phyloP scores from a whole-genome alignment of 768 basidiomycete genomes.

The Peribolospora kevripleyi region DNA sequence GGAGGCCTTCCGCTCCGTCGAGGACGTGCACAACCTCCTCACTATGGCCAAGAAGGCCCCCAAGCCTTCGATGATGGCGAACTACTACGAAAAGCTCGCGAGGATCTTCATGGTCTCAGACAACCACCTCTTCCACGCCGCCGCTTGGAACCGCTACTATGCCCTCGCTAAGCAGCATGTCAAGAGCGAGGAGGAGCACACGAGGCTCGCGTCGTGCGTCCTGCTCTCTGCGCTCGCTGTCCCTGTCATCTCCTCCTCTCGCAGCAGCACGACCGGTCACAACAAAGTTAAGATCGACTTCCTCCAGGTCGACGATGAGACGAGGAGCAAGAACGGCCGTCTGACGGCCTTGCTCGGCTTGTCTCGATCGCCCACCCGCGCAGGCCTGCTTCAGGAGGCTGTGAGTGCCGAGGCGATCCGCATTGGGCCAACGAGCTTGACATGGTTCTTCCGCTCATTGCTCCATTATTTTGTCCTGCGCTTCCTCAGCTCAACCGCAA shows the following conservation, averaged over 20 bases:
- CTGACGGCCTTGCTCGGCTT: slow-evolving; percentile 68
- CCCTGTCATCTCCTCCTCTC: slow-evolving; percentile 35
- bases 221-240: slow-evolving; percentile 81
- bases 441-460: not conserved
- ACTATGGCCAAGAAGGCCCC: slow-evolving; percentile 81
- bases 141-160: slow-evolving; percentile 64
- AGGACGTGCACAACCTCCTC: slow-evolving; percentile 89
- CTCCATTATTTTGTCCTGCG: not conserved
- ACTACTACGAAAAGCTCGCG: slow-evolving; percentile 93
- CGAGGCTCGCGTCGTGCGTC: slow-evolving; percentile 66
- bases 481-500: slow-evolving; percentile 44
- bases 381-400: slow-evolving; percentile 66
- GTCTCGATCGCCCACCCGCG: slow-evolving; percentile 55
- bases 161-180: slow-evolving; percentile 39
- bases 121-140: slow-evolving; percentile 84
- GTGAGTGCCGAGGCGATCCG: slow-evolving; percentile 25
- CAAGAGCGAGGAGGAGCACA: slow-evolving; percentile 50
- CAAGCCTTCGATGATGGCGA: slow-evolving; percentile 88
- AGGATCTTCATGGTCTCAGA: slow-evolving; percentile 90
- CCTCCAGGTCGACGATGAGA: slow-evolving; percentile 28
- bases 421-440: not conserved
- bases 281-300: slow-evolving; percentile 15
- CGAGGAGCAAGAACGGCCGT: slow-evolving; percentile 44
- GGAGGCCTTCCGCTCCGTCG: slow-evolving; percentile 91
- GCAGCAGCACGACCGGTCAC: slow-evolving; percentile 2